Conservation (phyloP, 768 basidiomycete genomes). For the Rhizopogon vinicolor region DNA sequence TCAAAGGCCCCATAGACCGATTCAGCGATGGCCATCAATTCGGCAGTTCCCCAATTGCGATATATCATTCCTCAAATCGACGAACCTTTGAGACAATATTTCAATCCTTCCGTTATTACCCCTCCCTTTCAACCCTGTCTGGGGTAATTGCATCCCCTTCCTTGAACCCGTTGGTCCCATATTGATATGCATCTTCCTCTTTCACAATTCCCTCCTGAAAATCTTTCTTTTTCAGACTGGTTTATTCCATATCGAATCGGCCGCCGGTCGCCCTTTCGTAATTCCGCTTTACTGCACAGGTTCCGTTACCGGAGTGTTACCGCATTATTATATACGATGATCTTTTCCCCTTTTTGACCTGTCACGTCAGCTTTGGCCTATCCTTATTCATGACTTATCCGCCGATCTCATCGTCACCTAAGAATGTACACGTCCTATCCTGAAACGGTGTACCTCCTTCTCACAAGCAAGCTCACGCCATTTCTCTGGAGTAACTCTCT, state of each 20-base stretch:
- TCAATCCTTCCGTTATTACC: no score
- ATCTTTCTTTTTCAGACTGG: conserved; percentile 8
- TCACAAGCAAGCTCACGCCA: neutral
- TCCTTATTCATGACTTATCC: conserved; percentile 25
- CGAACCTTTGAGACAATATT: no score
- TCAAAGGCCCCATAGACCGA: no score
- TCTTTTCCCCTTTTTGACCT: conserved; percentile 20
- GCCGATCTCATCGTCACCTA: conserved; percentile 30
- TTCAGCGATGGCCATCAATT: no score
- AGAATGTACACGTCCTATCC: conserved; percentile 19
- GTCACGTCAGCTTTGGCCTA: conserved; percentile 7
- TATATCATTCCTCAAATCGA: no score
- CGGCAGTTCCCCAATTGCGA: no score
- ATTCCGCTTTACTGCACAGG: conserved; percentile 8
- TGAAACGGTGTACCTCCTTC: neutral
- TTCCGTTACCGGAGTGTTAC: conserved; percentile 3
- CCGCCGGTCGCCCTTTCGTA: conserved; percentile 13
- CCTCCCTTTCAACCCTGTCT: no score
- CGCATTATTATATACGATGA: conserved; percentile 23
- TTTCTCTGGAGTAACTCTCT: neutral
- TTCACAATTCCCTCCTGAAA: conserved; percentile 9
- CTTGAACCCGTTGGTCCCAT: neutral
- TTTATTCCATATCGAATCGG: conserved; percentile 10
- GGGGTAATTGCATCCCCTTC: no score
- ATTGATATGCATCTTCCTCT: neutral